A percentile compares a stretch with the other conserved stretches of the same genome.
Evolutionary conservation across 2,329 filamentous ascomycete genomes (phyloP).

Genomic region (Cordyceps militaris): DNA sequence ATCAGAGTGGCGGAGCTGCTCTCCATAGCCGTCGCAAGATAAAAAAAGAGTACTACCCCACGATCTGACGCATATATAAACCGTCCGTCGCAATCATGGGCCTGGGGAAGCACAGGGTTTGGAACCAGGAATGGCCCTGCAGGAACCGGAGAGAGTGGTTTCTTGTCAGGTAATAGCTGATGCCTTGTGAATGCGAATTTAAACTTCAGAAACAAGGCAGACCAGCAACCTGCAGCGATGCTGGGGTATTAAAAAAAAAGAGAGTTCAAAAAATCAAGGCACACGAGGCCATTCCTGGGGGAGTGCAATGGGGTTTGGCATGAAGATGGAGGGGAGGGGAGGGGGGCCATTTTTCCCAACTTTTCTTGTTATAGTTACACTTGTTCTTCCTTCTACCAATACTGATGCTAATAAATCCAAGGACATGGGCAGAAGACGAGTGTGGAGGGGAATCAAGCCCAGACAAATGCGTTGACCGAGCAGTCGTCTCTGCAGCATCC

Average conservation of each 20-base stretch:
- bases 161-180: neutral
- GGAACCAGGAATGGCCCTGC: neutral
- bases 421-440: neutral
- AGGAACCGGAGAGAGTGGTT: neutral
- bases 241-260: neutral
- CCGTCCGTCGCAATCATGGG: neutral
- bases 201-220: neutral
- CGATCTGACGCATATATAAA: slow-evolving; percentile 4
- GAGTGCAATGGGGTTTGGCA: neutral
- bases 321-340: neutral
- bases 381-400: neutral
- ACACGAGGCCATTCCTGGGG: neutral
- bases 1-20: neutral
- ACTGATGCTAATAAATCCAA: too few relatives aligned
- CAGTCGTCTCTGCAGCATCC: neutral
- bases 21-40: neutral
- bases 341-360: neutral
- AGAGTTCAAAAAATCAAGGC: slow-evolving; percentile 1
- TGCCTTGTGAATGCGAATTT: neutral
- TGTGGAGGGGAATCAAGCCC: neutral
- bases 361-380: neutral
- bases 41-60: neutral
- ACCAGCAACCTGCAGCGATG: neutral
- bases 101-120: neutral
- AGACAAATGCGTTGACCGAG: neutral